Percentiles rank a stretch among this genome's conserved stretches.
phyloP scores from a whole-genome alignment of 352 stramenopile genomes.

The Pythium dissimile region DNA sequence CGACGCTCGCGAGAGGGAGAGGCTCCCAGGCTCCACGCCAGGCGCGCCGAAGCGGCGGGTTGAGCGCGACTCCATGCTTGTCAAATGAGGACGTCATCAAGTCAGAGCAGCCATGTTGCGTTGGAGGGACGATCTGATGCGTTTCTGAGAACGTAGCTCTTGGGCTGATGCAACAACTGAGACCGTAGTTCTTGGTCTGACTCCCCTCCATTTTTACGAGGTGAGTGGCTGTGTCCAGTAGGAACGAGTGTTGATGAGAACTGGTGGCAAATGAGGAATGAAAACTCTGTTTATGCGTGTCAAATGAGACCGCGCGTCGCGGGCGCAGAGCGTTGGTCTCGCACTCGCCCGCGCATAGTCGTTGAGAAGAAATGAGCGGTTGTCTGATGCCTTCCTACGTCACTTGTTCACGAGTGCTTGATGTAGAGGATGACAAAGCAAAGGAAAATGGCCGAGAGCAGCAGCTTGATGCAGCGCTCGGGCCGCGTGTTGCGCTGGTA shows the following conservation, averaged over 20 bases:
- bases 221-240: background rate
- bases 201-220: too few species aligned
- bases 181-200: too few species aligned
- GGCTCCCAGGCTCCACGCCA: conserved; percentile 7
- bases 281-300: conserved; percentile 17
- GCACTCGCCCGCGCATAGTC: too few species aligned
- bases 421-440: conserved; percentile 65
- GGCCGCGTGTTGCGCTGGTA: conserved; percentile 64
- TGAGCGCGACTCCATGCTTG: conserved; percentile 43
- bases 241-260: background rate
- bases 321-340: background rate
- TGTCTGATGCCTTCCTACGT: conserved; percentile 12
- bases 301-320: conserved; percentile 9
- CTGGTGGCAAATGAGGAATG: conserved; percentile 13
- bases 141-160: background rate
- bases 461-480: conserved; percentile 67
- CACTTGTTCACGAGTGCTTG: conserved; percentile 53
- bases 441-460: conserved; percentile 55
- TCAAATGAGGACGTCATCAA: background rate
- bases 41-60: conserved; percentile 1
- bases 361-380: conserved; percentile 38
- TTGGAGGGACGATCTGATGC: too few species aligned
- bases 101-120: background rate
- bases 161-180: background rate
- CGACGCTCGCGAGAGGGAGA: background rate